Evolutionary conservation across 2,329 filamentous ascomycete genomes (phyloP), one percentile per base, ranked within the genome.

Genomic region (Pseudogymnoascus destructans): DNA sequence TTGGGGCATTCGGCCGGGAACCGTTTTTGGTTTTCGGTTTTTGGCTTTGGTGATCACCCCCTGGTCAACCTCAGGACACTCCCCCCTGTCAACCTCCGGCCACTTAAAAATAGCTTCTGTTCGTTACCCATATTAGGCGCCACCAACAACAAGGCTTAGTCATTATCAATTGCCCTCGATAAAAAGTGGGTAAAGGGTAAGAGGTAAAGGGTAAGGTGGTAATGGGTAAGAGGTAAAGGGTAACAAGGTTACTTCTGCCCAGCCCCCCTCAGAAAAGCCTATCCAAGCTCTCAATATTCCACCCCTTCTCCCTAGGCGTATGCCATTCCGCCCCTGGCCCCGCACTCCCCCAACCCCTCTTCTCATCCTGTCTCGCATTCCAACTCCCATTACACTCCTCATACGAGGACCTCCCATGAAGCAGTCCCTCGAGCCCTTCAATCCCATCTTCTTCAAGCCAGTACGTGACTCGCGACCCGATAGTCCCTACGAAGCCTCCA

Each of bases 391-490:
- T 66, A 63, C 63, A 64, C 5, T 64, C 63, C 61, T 67, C 64
- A 54, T 59, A 63, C 2, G 57, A 54, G 33, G 46, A 60, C 19
- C 70, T 66, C 19, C 76, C 74, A 1, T 70, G 70, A 7, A 80
- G 63, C 13, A 84, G 63, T 57, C 82, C 79, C 4, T 72, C 67
- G 3, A 82, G 69, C 36, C 77, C 76, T 0, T 79, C 72, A 1
- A 79, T 78, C 13, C 81, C 79, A 54, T 78, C 74, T 27, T 79
- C 77, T 60, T 84, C 80, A 1, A 90, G 71, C 38, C 74, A 72
- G 65, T 89, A 90, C 15, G 70, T 66, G 57, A 90, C 82, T 27
- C 68, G 70, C 52, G 81, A 85, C 27, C 73, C 76, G 2, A 82
- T 66, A 1, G 75, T 74, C 13, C 86, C 86, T 5, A 89, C 68